Evolutionary conservation across 2,329 filamentous ascomycete species (phyloP).

Genomic region (Pseudopyricularia javanii): DNA sequence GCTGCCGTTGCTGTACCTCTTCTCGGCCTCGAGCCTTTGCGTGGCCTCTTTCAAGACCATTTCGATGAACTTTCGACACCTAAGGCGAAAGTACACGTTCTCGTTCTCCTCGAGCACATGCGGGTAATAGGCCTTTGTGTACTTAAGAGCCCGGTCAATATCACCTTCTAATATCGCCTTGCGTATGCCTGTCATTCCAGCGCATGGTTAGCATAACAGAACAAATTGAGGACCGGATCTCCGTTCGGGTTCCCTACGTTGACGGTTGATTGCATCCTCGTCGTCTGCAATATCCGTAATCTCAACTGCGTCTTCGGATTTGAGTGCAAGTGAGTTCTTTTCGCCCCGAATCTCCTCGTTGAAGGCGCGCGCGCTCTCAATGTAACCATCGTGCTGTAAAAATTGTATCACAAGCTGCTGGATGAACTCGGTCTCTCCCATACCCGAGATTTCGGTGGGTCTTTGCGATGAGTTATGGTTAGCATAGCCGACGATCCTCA

Average conservation of each 20-base stretch:
- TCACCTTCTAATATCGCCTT: constrained; percentile 82
- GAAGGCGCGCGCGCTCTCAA: constrained; percentile 85
- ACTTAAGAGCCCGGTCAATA: constrained; percentile 78
- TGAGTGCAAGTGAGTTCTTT: constrained; percentile 54
- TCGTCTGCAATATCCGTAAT: constrained; percentile 65
- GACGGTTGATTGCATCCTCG: constrained; percentile 72
- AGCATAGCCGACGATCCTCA: background rate
- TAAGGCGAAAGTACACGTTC: constrained; percentile 75
- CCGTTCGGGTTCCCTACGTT: constrained; percentile 44
- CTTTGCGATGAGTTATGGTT: background rate
- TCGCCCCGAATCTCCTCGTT: constrained; percentile 67
- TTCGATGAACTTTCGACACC: constrained; percentile 88
- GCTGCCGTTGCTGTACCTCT: constrained; percentile 9
- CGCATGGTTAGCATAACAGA: background rate
- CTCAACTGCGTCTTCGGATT: constrained; percentile 36
- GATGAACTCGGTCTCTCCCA: constrained; percentile 66
- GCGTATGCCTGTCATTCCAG: constrained; percentile 54
- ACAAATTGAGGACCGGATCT: constrained; percentile 2
- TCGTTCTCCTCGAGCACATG: constrained; percentile 68
- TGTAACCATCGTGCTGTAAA: constrained; percentile 86
- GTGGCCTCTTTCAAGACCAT: constrained; percentile 73
- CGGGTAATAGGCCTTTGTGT: constrained; percentile 68
- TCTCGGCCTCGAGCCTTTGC: constrained; percentile 36
- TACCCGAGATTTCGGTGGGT: background rate
- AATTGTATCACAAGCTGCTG: constrained; percentile 82